Evolutionary conservation across 208 protist genomes (phyloP).

Genomic region (Trypanosoma avium): DNA sequence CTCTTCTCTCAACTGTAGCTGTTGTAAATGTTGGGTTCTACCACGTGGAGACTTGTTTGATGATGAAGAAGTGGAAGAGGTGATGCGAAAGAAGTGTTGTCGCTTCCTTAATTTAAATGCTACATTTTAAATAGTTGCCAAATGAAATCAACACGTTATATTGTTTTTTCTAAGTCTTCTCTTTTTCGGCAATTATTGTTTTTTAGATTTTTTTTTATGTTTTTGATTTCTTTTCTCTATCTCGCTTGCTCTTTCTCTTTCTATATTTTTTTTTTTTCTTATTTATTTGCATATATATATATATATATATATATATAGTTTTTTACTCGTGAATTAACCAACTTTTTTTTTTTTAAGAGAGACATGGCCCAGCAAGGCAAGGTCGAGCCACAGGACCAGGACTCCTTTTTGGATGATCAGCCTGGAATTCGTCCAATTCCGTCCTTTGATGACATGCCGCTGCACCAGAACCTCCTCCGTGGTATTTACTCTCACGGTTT

Average conservation of each 20-base stretch:
- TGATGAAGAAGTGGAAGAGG: slow-evolving; percentile 8
- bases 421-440: slow-evolving; percentile 87
- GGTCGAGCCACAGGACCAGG: slow-evolving; percentile 84
- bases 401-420: slow-evolving; percentile 91
- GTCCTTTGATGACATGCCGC: slow-evolving; percentile 98
- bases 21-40: slow-evolving; percentile 10
- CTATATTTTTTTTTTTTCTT: slow-evolving; percentile 11
- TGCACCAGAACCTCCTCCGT: slow-evolving; percentile 95
- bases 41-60: slow-evolving; percentile 10
- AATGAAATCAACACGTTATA: slow-evolving; percentile 1
- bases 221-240: not conserved
- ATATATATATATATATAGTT: slow-evolving; percentile 9
- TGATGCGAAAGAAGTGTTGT: slow-evolving; percentile 13
- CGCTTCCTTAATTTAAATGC: too few relatives aligned
- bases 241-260: slow-evolving; percentile 1
- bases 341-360: slow-evolving; percentile 54
- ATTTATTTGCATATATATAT: not conserved
- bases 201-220: slow-evolving; percentile 11
- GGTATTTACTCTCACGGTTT: slow-evolving; percentile 99
- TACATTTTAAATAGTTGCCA: not conserved
- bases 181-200: not conserved
- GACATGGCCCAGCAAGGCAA: slow-evolving; percentile 79
- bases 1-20: not conserved
- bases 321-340: slow-evolving; percentile 47
- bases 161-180: slow-evolving; percentile 15